A percentile compares a stretch with the other conserved stretches of the same genome.
Conservation (phyloP, 345 rosid species). For the Geranium rotundifolium region DNA sequence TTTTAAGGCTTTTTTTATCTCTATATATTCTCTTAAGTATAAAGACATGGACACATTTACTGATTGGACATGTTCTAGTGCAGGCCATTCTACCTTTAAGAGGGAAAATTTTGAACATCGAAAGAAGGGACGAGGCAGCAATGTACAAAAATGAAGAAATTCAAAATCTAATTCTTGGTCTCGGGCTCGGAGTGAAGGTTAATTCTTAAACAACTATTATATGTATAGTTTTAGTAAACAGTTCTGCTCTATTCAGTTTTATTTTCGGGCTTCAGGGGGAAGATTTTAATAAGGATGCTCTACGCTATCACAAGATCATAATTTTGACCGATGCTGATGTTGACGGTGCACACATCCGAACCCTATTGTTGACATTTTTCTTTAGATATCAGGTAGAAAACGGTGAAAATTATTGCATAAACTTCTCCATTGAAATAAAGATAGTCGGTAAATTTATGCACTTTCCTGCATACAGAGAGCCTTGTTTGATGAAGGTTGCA, state of each 20-base stretch:
- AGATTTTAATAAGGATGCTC: constrained; percentile 67
- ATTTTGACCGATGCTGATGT: constrained; percentile 99
- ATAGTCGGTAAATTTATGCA: constrained; percentile 8
- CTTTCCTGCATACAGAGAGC: constrained; percentile 49
- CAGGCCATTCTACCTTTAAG: constrained; percentile 98
- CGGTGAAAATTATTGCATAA: background rate
- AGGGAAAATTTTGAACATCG: constrained; percentile 91
- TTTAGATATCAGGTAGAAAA: constrained; percentile 84
- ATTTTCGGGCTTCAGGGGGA: constrained; percentile 55
- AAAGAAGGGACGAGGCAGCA: constrained; percentile 93
- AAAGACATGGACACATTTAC: background rate
- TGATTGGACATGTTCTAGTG: constrained; percentile 10
- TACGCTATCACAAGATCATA: constrained; percentile 92
- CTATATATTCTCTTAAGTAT: background rate
- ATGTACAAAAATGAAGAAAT: constrained; percentile 98
- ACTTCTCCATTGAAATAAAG: background rate
- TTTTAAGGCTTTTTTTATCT: too few species aligned
- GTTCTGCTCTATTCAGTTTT: constrained; percentile 5
- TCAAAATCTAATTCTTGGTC: constrained; percentile 86
- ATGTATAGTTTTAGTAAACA: constrained; percentile 3
- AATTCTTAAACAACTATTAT: background rate
- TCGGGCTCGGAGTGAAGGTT: constrained; percentile 98
- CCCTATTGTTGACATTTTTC: constrained; percentile 87
- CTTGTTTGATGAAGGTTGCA: constrained; percentile 82
- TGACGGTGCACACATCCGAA: constrained; percentile 98